Evolutionary conservation across 1,139 yeast genomes (phyloP).

Genomic region (Candida sanyaensis): DNA sequence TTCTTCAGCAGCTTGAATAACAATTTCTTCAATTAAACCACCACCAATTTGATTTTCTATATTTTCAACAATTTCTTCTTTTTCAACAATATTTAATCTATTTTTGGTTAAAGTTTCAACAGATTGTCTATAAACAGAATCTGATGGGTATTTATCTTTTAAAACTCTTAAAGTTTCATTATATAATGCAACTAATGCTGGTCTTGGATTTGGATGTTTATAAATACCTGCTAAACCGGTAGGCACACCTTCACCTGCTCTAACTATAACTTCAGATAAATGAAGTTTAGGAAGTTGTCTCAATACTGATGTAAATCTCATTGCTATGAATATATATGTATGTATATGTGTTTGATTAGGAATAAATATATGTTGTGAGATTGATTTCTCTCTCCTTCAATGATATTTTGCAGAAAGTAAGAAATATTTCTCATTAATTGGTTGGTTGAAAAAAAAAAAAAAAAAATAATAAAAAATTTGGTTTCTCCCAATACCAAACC

Average conservation of each 20-base stretch:
- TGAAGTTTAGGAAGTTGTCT: constrained; percentile 36
- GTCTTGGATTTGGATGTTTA: constrained; percentile 85
- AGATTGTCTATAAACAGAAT: constrained; percentile 75
- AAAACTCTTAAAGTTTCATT: constrained; percentile 65
- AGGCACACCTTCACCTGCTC: constrained; percentile 68
- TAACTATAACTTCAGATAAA: constrained; percentile 51
- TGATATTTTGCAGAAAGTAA: constrained; percentile 13
- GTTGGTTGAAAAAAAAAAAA: constrained; percentile 15
- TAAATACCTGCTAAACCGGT: constrained; percentile 80
- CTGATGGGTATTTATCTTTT: constrained; percentile 61
- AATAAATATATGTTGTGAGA: constrained; percentile 2
- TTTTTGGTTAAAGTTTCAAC: constrained; percentile 72
- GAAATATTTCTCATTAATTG: constrained; percentile 13
- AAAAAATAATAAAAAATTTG: not conserved
- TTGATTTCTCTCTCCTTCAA: constrained; percentile 7
- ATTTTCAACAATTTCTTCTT: constrained; percentile 60
- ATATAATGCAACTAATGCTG: constrained; percentile 72
- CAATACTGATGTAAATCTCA: constrained; percentile 48
- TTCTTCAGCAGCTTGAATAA: constrained; percentile 85
- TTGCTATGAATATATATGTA: constrained; percentile 13
- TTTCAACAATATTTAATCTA: constrained; percentile 68
- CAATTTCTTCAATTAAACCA: constrained; percentile 81
- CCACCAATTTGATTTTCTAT: constrained; percentile 78
- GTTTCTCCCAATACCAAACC: not conserved
- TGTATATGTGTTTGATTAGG: not conserved